phyloP scores from a whole-genome alignment of 2,329 filamentous ascomycete species.

The Paecilomyces sp. region DNA sequence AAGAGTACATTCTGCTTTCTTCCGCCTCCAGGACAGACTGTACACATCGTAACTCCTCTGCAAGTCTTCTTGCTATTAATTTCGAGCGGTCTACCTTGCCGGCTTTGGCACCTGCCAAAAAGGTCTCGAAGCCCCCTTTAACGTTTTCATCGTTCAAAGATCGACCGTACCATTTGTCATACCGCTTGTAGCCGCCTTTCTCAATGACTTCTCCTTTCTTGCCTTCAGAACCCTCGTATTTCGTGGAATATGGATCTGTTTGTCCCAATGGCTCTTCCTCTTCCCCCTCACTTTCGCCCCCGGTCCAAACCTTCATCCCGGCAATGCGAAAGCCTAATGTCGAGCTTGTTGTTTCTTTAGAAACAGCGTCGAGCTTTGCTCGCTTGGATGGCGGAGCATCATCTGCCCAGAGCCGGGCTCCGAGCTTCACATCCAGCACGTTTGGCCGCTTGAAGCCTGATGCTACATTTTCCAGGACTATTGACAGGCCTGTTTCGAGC shows the following conservation, averaged over 20 bases:
- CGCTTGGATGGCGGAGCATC: conserved; percentile 53
- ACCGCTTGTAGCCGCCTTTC: conserved; percentile 49
- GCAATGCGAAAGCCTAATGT: conserved; percentile 58
- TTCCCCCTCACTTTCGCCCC: conserved; percentile 23
- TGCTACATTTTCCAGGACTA: conserved; percentile 80
- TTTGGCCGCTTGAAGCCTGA: conserved; percentile 77
- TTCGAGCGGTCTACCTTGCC: conserved; percentile 37
- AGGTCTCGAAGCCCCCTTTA: conserved; percentile 51
- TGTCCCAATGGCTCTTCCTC: conserved; percentile 16
- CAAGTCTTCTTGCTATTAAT: conserved; percentile 34
- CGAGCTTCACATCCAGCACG: conserved; percentile 89
- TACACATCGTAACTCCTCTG: conserved; percentile 35
- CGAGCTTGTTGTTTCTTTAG: conserved; percentile 52
- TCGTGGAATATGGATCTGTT: conserved; percentile 26
- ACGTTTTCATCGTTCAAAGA: conserved; percentile 51
- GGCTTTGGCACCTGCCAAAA: conserved; percentile 41
- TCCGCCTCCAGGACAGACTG: conserved; percentile 45
- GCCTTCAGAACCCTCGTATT: conserved; percentile 44
- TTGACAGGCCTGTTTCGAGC: conserved; percentile 67
- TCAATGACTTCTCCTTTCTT: conserved; percentile 35
- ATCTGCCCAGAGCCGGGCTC: conserved; percentile 78
- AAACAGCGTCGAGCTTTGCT: conserved; percentile 52
- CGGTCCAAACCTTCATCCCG: conserved; percentile 56
- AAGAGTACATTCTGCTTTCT: conserved; percentile 62
- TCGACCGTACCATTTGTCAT: conserved; percentile 61